Evolutionary conservation across 2,329 filamentous ascomycete genomes (phyloP).

Genomic region (Didymella lethalis): DNA sequence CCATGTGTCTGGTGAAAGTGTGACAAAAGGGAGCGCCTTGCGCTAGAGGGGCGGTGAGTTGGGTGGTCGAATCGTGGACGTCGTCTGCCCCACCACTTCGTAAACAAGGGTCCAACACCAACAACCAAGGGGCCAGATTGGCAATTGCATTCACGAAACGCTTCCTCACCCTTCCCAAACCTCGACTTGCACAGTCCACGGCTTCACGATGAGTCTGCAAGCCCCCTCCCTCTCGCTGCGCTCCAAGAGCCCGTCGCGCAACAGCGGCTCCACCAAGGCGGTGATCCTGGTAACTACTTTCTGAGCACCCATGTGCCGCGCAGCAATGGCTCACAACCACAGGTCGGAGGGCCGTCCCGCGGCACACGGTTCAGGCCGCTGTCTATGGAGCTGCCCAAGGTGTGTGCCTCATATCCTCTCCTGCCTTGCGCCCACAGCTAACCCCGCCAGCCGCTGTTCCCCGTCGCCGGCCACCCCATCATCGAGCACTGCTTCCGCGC

Average conservation of each 20-base stretch:
- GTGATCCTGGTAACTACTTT: constrained; percentile 79
- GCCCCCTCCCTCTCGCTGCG: constrained; percentile 48
- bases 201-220: constrained; percentile 47
- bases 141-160: constrained; percentile 29
- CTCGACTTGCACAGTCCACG: neutral
- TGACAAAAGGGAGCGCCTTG: constrained; percentile 9
- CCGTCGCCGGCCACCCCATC: constrained; percentile 97
- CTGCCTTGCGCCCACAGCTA: neutral
- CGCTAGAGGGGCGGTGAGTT: neutral
- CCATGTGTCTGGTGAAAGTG: constrained; percentile 1
- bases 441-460: constrained; percentile 81
- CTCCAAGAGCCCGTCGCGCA: constrained; percentile 42
- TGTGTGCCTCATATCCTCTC: constrained; percentile 48
- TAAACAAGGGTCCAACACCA: constrained; percentile 37
- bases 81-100: constrained; percentile 13
- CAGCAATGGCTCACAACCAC: constrained; percentile 36
- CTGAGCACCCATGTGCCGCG: constrained; percentile 9
- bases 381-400: constrained; percentile 95
- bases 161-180: neutral
- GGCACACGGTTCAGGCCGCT: constrained; percentile 95
- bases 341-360: constrained; percentile 95
- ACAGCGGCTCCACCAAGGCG: constrained; percentile 76
- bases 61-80: neutral
- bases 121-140: constrained; percentile 30
- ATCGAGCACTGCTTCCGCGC: constrained; percentile 97